phyloP scores from a whole-genome alignment of 345 rosid species.

The Sisymbrium altissimum region DNA sequence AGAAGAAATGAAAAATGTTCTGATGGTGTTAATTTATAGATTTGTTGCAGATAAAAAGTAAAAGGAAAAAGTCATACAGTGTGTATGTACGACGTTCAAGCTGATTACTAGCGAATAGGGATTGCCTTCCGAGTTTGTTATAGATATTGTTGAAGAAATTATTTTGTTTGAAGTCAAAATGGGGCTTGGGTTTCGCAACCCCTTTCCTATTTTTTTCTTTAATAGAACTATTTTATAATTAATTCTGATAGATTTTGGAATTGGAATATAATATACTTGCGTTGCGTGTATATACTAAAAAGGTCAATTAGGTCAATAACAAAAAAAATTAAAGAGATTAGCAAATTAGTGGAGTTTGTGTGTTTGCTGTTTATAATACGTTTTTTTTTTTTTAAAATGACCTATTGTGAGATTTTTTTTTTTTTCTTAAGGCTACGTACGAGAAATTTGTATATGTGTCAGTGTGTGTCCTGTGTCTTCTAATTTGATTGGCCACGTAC shows the following conservation, averaged over 20 bases:
- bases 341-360: background rate
- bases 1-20: background rate
- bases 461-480: too few species aligned
- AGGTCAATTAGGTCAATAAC: background rate
- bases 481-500: background rate
- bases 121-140: constrained; percentile 17
- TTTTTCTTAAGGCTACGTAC: background rate
- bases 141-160: background rate
- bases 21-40: background rate
- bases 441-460: background rate
- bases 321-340: too few species aligned
- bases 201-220: background rate
- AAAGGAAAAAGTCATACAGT: constrained; percentile 17
- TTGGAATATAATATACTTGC: background rate
- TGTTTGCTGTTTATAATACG: background rate
- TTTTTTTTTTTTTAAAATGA: background rate
- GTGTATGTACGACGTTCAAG: constrained; percentile 14
- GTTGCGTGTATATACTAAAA: constrained; percentile 27
- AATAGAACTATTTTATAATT: background rate
- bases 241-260: background rate
- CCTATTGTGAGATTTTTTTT: background rate
- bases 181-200: constrained; percentile 12
- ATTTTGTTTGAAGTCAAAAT: background rate
- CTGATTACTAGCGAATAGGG: constrained; percentile 30
- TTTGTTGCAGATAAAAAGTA: background rate